A percentile compares a stretch with the other conserved stretches of the same genome.
Evolutionary conservation across 2,329 filamentous ascomycete species (phyloP).

Genomic region (Macrophomina pseudophaseolina): DNA sequence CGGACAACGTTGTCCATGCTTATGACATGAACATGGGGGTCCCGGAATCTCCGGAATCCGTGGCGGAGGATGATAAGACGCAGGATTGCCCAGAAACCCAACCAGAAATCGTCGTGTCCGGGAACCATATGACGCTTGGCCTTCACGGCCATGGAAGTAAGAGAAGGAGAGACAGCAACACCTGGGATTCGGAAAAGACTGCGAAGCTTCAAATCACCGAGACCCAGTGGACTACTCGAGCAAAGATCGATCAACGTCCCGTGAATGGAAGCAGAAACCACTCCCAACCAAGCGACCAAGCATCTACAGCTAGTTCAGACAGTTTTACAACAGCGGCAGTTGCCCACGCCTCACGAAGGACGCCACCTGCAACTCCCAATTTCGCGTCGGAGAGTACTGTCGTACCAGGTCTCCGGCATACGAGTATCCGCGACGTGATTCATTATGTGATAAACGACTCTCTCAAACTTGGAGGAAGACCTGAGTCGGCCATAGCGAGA

Average conservation of each 20-base stretch:
- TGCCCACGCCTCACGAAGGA: not conserved
- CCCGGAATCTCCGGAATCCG: slow-evolving; percentile 64
- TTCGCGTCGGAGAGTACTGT: slow-evolving; percentile 48
- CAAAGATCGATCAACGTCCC: not conserved
- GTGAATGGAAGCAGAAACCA: not conserved
- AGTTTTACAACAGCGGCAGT: slow-evolving; percentile 5
- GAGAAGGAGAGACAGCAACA: slow-evolving; percentile 47
- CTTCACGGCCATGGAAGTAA: slow-evolving; percentile 48
- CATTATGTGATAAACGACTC: slow-evolving; percentile 59
- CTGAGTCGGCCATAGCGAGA: slow-evolving; percentile 56
- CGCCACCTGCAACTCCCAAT: slow-evolving; percentile 35
- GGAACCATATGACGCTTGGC: slow-evolving; percentile 47
- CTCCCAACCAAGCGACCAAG: slow-evolving; percentile 3
- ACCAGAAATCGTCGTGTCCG: slow-evolving; percentile 51
- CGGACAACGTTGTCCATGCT: slow-evolving; percentile 76
- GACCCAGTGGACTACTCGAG: slow-evolving; percentile 2
- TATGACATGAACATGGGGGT: slow-evolving; percentile 78
- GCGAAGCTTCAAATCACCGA: slow-evolving; percentile 31
- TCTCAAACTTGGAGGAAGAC: slow-evolving; percentile 57
- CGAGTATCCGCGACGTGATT: slow-evolving; percentile 55
- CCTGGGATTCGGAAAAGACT: slow-evolving; percentile 34
- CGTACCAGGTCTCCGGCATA: slow-evolving; percentile 54
- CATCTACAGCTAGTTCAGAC: slow-evolving; percentile 21
- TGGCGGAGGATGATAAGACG: slow-evolving; percentile 39
- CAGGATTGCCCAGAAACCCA: slow-evolving; percentile 38